Evolutionary conservation across 2,329 filamentous ascomycete genomes (phyloP).

Genomic region (Trichoderma polysporum): DNA sequence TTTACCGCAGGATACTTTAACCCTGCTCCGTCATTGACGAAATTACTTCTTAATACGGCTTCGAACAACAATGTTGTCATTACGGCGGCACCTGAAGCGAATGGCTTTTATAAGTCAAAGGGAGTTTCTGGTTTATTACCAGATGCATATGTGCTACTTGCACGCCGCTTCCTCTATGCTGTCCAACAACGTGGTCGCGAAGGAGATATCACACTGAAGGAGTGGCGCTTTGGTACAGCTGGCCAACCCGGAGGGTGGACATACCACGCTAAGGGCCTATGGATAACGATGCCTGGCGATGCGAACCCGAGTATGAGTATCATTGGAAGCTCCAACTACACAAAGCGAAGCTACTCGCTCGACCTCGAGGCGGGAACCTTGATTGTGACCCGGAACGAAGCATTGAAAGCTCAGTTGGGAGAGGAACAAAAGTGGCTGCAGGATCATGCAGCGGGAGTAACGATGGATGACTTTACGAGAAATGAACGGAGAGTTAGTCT

Average conservation of each 20-base stretch:
- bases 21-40: constrained; percentile 80
- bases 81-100: constrained; percentile 88
- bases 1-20: constrained; percentile 99
- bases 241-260: constrained; percentile 86
- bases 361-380: constrained; percentile 89
- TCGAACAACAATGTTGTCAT: constrained; percentile 76
- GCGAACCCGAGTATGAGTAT: constrained; percentile 73
- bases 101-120: constrained; percentile 88
- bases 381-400: constrained; percentile 76
- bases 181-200: constrained; percentile 48
- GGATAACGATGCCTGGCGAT: constrained; percentile 73
- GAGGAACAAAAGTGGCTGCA: constrained; percentile 80
- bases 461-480: constrained; percentile 74
- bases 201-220: constrained; percentile 69
- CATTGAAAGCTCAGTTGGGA: constrained; percentile 68
- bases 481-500: constrained; percentile 81
- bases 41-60: constrained; percentile 72
- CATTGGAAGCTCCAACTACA: constrained; percentile 93
- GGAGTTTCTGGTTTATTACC: constrained; percentile 90
- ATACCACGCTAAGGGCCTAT: constrained; percentile 95
- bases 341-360: constrained; percentile 85
- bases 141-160: constrained; percentile 86
- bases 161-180: constrained; percentile 72
- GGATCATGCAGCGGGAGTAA: constrained; percentile 67
- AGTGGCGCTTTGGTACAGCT: constrained; percentile 84